These are phyloP conservation scores for Daldinia loculata DNA, from an alignment of 495 filamentous ascomycete species.

Conservation along the genomic window DNA sequence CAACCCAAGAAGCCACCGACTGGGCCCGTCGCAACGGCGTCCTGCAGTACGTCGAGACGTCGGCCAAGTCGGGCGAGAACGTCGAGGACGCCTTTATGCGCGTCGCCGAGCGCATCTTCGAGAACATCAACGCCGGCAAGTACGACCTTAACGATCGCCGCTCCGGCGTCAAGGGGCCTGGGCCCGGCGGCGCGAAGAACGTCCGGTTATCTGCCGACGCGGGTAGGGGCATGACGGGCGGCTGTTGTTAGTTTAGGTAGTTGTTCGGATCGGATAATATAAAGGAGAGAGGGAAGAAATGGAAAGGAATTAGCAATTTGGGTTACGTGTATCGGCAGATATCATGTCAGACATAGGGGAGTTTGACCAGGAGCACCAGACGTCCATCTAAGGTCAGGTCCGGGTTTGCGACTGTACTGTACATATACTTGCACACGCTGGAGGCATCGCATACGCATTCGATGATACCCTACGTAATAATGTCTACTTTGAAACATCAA, in stretches of 20 bases:
- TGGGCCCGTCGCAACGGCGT: conserved; percentile 87
- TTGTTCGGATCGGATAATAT: background rate
- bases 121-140: conserved; percentile 90
- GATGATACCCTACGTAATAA: conserved; percentile 46
- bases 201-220: conserved; percentile 52
- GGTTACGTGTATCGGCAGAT: conserved; percentile 1
- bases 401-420: conserved; percentile 18
- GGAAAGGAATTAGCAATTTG: background rate
- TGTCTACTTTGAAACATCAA: conserved; percentile 35
- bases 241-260: conserved; percentile 43
- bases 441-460: conserved; percentile 36
- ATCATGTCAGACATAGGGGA: background rate
- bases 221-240: conserved; percentile 42
- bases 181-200: conserved; percentile 60
- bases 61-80: conserved; percentile 89
- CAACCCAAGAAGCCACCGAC: conserved; percentile 78
- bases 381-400: background rate
- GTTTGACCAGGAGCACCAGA: background rate
- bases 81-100: conserved; percentile 93
- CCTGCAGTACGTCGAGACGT: conserved; percentile 93
- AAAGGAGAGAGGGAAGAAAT: background rate
- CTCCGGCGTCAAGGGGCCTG: conserved; percentile 82
- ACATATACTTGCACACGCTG: conserved; percentile 32
- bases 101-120: conserved; percentile 91
- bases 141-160: conserved; percentile 95